A percentile compares a stretch with the other conserved stretches of the same genome.
phyloP scores from a whole-genome alignment of 169 alveolate species.

The Miamiensis avidus region DNA sequence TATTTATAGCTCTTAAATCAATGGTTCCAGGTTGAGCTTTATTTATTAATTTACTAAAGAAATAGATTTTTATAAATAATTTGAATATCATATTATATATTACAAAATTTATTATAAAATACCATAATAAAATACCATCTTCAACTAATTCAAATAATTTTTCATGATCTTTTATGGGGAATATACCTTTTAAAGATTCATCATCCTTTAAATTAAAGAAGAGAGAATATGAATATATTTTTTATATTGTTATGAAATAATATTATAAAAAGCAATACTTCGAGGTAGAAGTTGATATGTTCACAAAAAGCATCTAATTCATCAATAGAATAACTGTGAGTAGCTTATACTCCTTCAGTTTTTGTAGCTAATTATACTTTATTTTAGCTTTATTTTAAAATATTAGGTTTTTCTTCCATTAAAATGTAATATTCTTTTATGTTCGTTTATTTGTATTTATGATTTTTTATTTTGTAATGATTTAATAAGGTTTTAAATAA shows the following conservation, averaged over 20 bases:
- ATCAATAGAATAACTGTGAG: constrained; percentile 73
- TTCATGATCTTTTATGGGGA: constrained; percentile 70
- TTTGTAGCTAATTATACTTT: background rate
- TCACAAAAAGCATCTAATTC: constrained; percentile 72
- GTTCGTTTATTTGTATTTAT: no score
- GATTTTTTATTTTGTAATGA: no score
- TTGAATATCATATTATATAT: background rate
- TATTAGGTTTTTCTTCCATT: no score
- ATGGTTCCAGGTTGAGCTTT: constrained; percentile 73
- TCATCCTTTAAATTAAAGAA: constrained; percentile 59
- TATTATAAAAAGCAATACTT: background rate
- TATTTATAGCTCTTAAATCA: constrained; percentile 73
- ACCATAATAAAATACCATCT: constrained; percentile 76
- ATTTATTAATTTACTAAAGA: constrained; percentile 68
- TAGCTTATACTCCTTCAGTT: constrained; percentile 1
- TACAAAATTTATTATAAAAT: background rate
- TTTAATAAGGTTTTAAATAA: no score
- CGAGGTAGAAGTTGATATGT: constrained; percentile 55
- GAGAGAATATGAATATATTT: background rate
- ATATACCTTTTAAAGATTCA: constrained; percentile 50
- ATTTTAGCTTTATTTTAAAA: no score
- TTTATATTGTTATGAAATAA: background rate
- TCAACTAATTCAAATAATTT: constrained; percentile 70
- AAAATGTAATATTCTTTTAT: no score
- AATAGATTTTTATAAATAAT: background rate